Conservation (phyloP, 176 grass and related monocot genomes). For the Oryza meyeriana region DNA sequence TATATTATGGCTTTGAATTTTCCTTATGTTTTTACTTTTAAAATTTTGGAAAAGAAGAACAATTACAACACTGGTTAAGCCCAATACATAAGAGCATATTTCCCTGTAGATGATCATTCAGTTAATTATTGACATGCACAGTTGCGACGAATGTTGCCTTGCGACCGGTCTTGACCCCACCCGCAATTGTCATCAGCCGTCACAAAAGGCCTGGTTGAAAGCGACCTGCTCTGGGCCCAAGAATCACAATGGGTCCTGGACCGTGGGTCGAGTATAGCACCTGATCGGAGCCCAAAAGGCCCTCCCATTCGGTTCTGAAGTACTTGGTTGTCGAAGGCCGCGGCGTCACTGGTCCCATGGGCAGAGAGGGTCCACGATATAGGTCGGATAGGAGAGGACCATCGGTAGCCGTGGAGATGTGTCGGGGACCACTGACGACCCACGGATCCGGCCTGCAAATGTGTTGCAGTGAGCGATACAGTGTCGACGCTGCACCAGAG, state of each 20-base stretch:
- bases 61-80: not conserved
- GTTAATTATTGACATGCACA: conserved; percentile 49
- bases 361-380: conserved; percentile 57
- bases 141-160: conserved; percentile 59
- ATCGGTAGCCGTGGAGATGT: conserved; percentile 40
- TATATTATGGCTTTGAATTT: not conserved
- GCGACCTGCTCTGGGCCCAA: conserved; percentile 40
- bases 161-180: conserved; percentile 52
- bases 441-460: conserved; percentile 37
- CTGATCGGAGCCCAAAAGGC: conserved; percentile 62
- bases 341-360: conserved; percentile 47
- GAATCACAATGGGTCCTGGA: conserved; percentile 55
- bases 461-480: conserved; percentile 64
- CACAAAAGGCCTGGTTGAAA: conserved; percentile 60
- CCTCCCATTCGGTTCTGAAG: conserved; percentile 71
- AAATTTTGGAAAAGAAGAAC: not conserved
- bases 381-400: conserved; percentile 55
- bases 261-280: conserved; percentile 54
- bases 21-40: not conserved
- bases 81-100: not conserved
- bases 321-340: conserved; percentile 74
- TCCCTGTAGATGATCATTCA: not conserved
- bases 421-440: conserved; percentile 28
- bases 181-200: conserved; percentile 50
- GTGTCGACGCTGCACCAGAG: conserved; percentile 43